phyloP scores from a whole-genome alignment of 192 early-diverging fungal species.

The Linderina pennispora region DNA sequence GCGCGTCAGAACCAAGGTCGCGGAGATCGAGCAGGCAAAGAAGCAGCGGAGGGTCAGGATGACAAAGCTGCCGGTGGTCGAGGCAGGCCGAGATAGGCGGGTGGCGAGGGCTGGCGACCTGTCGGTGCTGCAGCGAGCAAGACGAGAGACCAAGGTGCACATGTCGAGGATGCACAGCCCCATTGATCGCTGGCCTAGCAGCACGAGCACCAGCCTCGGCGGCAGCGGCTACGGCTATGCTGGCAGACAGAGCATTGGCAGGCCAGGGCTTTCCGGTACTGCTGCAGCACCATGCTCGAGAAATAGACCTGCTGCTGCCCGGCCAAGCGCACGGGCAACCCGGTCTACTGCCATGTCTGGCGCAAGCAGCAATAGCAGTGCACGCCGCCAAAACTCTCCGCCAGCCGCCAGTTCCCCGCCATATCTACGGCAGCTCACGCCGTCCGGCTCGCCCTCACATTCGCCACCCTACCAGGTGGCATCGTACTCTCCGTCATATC shows the following conservation, averaged over 20 bases:
- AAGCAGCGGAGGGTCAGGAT: conserved; percentile 25
- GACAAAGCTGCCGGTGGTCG: background rate
- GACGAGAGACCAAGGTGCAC: conserved; percentile 25
- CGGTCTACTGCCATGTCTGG: background rate
- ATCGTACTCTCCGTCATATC: conserved; percentile 25
- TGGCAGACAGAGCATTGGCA: too few relatives aligned
- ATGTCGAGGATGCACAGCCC: conserved; percentile 2
- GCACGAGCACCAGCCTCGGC: background rate
- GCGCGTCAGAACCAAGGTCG: conserved; percentile 21
- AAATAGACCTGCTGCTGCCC: too few relatives aligned
- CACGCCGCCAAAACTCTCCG: background rate
- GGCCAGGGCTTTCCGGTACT: too few relatives aligned
- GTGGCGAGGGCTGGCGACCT: background rate
- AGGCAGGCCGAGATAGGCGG: background rate
- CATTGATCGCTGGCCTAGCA: background rate
- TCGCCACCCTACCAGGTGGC: conserved; percentile 14
- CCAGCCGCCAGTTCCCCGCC: too few relatives aligned
- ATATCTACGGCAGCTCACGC: conserved; percentile 4
- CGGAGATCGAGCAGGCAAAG: conserved; percentile 18
- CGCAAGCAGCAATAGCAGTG: background rate
- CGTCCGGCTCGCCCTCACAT: conserved; percentile 23
- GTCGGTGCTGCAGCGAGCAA: conserved; percentile 27
- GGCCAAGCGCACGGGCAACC: background rate
- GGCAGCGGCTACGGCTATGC: too few relatives aligned
- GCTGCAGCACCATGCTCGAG: too few relatives aligned